These are phyloP conservation scores for Chlorella ohadii DNA, from an alignment of 139 green algal genomes.

Conservation along the genomic window DNA sequence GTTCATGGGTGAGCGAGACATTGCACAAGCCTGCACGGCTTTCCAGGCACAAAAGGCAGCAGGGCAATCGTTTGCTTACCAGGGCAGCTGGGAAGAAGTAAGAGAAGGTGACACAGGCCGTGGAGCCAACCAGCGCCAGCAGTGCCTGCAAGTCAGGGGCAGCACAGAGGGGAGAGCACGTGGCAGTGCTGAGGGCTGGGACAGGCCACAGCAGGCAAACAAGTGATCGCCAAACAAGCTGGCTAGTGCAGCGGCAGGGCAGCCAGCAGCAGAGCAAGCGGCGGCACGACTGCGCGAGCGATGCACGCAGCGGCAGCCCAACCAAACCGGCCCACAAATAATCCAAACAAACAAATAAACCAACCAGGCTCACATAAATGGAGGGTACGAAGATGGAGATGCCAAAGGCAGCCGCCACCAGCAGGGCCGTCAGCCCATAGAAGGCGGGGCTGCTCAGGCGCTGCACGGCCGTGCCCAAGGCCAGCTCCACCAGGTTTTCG, in stretches of 20 bases:
- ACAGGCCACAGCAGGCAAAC: not conserved
- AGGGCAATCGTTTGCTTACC: not conserved
- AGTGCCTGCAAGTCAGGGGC: not conserved
- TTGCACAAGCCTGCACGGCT: no score
- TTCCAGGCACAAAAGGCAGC: not conserved
- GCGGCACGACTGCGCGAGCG: no score
- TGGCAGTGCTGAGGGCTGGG: no score
- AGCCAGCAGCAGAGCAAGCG: no score
- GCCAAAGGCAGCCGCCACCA: constrained; percentile 29
- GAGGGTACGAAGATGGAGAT: constrained; percentile 40
- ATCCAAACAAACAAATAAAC: no score
- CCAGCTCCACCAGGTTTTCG: constrained; percentile 31
- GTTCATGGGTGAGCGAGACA: no score
- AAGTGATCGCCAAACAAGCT: no score
- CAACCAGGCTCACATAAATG: constrained; percentile 24
- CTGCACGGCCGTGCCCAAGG: not conserved
- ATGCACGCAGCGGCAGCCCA: no score
- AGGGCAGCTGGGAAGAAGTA: constrained; percentile 34
- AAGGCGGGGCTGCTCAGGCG: not conserved
- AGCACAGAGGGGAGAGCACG: not conserved
- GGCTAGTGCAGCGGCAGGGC: no score
- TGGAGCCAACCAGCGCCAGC: constrained; percentile 37
- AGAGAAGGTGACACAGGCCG: constrained; percentile 51
- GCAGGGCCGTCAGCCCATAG: constrained; percentile 14
- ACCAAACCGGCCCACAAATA: no score